phyloP scores from a whole-genome alignment of 2,329 filamentous ascomycete species.

The Capronia epimyces region DNA sequence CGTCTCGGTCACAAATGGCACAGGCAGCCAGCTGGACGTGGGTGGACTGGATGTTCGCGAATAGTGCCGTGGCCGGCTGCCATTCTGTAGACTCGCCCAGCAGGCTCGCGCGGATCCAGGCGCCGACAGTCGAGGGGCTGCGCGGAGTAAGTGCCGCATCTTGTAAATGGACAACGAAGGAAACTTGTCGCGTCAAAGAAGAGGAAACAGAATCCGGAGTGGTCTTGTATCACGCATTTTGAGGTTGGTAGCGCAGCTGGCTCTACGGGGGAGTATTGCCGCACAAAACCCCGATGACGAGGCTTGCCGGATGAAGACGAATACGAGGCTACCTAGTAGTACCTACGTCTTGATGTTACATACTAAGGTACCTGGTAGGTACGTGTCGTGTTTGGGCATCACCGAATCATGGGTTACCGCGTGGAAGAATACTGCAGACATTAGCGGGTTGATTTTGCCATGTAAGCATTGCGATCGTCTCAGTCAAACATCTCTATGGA shows the following conservation, averaged over 20 bases:
- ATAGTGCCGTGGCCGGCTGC: conserved; percentile 6
- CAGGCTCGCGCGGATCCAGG: not conserved
- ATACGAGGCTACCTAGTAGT: too few relatives aligned
- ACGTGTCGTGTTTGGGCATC: too few relatives aligned
- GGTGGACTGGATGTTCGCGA: conserved; percentile 3
- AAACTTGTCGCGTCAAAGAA: conserved; percentile 5
- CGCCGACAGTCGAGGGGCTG: conserved; percentile 11
- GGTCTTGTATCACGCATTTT: not conserved
- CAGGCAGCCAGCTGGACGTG: conserved; percentile 24
- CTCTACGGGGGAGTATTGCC: not conserved
- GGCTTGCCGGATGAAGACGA: too few relatives aligned
- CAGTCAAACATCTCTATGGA: too few relatives aligned
- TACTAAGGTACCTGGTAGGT: too few relatives aligned
- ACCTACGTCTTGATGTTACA: too few relatives aligned
- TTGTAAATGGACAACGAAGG: conserved; percentile 9
- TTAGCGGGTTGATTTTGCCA: too few relatives aligned
- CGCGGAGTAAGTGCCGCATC: conserved; percentile 18
- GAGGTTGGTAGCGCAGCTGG: not conserved
- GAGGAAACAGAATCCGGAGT: not conserved
- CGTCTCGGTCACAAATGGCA: conserved; percentile 27
- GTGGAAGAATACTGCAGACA: too few relatives aligned
- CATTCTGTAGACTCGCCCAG: conserved; percentile 7
- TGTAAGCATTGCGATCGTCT: too few relatives aligned
- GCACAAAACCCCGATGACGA: not conserved
- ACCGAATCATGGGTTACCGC: too few relatives aligned